Percentiles rank a stretch among this genome's conserved stretches.
Evolutionary conservation across 2,329 filamentous ascomycete genomes (phyloP).

Genomic region (Exophiala alcalophila): DNA sequence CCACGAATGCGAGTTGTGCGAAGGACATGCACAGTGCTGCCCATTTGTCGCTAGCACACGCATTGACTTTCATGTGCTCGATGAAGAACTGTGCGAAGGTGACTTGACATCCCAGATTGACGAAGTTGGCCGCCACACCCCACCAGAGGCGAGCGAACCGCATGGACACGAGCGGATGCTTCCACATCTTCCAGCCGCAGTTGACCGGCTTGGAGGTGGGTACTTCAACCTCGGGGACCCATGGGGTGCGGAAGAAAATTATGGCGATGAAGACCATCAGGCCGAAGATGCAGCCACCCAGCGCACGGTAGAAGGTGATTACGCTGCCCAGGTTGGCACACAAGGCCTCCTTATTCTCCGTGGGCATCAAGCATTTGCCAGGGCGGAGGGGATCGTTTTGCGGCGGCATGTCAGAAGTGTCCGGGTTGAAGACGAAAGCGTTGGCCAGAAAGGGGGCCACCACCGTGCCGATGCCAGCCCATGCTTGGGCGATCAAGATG

Average conservation of each 20-base stretch:
- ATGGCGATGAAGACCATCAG: slow-evolving; percentile 52
- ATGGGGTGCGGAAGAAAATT: slow-evolving; percentile 58
- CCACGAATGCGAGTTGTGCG: slow-evolving; percentile 68
- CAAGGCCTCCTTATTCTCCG: slow-evolving; percentile 51
- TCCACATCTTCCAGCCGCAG: slow-evolving; percentile 37
- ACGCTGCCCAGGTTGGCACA: slow-evolving; percentile 58
- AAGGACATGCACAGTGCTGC: slow-evolving; percentile 70
- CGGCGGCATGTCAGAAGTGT: slow-evolving; percentile 17
- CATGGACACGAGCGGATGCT: slow-evolving; percentile 26
- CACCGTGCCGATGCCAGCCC: slow-evolving; percentile 73
- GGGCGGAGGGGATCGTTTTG: slow-evolving; percentile 18
- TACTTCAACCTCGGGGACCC: slow-evolving; percentile 71
- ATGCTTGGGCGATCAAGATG: slow-evolving; percentile 72
- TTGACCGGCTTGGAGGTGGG: slow-evolving; percentile 58
- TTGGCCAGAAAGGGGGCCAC: slow-evolving; percentile 70
- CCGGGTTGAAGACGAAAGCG: slow-evolving; percentile 56
- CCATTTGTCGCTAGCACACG: slow-evolving; percentile 52
- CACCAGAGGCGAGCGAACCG: slow-evolving; percentile 75
- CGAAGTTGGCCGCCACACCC: slow-evolving; percentile 72
- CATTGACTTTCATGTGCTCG: slow-evolving; percentile 65
- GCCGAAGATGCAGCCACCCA: slow-evolving; percentile 66
- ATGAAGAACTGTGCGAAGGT: slow-evolving; percentile 62
- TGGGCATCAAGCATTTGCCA: slow-evolving; percentile 23
- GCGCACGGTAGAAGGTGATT: slow-evolving; percentile 74
- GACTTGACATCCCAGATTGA: slow-evolving; percentile 72